Percentiles rank a stretch among this genome's conserved stretches.
Evolutionary conservation across 805 yeast genomes (phyloP).

Genomic region (Sugiyamaella lignohabitans): DNA sequence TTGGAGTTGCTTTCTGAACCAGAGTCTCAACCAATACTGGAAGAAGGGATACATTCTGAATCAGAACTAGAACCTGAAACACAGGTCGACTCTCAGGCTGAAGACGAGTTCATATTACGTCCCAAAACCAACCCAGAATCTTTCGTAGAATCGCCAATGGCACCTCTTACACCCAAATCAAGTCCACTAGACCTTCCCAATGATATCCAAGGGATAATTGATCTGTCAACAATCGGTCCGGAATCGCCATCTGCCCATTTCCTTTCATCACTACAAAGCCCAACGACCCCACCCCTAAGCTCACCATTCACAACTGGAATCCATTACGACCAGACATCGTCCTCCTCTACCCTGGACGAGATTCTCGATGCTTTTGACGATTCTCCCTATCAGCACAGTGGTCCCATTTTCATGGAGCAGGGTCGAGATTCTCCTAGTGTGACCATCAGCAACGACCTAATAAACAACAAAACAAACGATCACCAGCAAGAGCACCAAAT

Average conservation of each 20-base stretch:
- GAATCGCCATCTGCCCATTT: constrained; percentile 5
- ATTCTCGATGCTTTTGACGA: constrained; percentile 23
- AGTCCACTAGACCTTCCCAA: constrained; percentile 4
- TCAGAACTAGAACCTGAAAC: background rate
- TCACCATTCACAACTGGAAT: background rate
- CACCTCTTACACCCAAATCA: constrained; percentile 8
- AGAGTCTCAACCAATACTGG: background rate
- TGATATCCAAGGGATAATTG: background rate
- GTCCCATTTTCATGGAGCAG: background rate
- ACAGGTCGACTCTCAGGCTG: background rate
- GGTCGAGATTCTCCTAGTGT: background rate
- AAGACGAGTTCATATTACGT: background rate
- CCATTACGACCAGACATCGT: constrained; percentile 15
- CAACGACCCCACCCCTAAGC: background rate
- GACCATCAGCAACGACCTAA: background rate
- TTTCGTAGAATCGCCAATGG: background rate
- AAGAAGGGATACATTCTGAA: no score
- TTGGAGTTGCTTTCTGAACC: background rate
- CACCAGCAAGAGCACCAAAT: no score
- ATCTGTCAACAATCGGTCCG: background rate
- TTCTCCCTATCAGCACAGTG: background rate
- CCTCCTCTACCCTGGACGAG: constrained; percentile 24
- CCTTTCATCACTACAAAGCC: constrained; percentile 3
- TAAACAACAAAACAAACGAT: no score
- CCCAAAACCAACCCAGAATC: background rate